Base-by-base conservation (phyloP, 2,329 filamentous ascomycete genomes). In the Pseudogymnoascus sp. region DNA sequence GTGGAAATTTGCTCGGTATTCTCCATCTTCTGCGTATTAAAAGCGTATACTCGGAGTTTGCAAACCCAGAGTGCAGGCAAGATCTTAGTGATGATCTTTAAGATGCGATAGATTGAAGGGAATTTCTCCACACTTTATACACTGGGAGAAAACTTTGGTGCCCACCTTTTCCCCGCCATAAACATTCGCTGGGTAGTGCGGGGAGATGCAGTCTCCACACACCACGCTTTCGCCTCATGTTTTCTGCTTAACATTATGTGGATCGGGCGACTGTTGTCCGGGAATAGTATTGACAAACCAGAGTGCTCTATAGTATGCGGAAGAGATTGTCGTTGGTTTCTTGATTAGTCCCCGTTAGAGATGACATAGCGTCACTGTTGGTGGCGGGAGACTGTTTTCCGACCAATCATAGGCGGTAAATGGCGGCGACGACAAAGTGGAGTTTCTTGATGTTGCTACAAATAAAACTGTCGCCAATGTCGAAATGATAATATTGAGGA, bases 241-340 rank as follows among this genome's bases (percentile, higher is more conserved):
- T 19, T 19, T 19, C 19, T 31, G 8, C n/a, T 28, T 53, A 28
- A 53, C n/a, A 53, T 53, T 53, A 19, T 53, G 46, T 53, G 46
- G 46, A 53, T 53, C 46, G 46, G 46, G 46, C 46, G 46, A 53
- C 46, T 53, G 46, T 53, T 53, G 46, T 53, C 46, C 46, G 46
- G 46, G 46, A 53, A 53, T 53, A 10, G 26, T 28, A 53, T 31
- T 53, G 14, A 31, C 14, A 53, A 31, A 53, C 26, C 8, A 53
- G n/a, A 16, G 26, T 53, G 14, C 46, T 53, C 14, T 31, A 31
- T 31, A 16, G n/a, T 53, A 53, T 53, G 46, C 8, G 8, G 24
- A 53, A 53, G 14, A 16, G 46, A 53, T 53, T 46, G 24, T 53
- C 26, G 46, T 12, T 53, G 41, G 22, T 24, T 26, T 24, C 41